Evolutionary conservation across 2,329 filamentous ascomycete genomes (phyloP).

Genomic region (Trichophyton simii): DNA sequence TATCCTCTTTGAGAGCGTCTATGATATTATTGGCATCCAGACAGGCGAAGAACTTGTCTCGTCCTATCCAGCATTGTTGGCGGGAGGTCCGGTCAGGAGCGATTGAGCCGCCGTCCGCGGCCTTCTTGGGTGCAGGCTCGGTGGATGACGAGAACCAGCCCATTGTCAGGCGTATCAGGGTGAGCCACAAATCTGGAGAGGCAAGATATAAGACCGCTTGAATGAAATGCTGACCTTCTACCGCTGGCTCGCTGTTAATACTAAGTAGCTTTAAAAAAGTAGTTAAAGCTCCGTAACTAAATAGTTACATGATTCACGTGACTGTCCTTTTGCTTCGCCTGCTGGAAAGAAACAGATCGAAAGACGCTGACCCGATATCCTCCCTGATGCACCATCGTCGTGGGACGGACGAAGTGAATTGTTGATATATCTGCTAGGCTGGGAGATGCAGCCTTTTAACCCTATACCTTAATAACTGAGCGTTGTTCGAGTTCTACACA

Average conservation of each 20-base stretch:
- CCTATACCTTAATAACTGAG: neutral
- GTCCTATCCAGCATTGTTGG: slow-evolving; percentile 73
- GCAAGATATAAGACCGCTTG: neutral
- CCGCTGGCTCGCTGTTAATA: neutral
- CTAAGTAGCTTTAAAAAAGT: neutral
- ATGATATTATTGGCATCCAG: slow-evolving; percentile 71
- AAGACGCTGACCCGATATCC: neutral
- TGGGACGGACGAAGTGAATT: neutral
- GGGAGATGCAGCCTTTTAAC: neutral
- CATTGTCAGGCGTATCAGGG: slow-evolving; percentile 28
- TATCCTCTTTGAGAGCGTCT: slow-evolving; percentile 53
- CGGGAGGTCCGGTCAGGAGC: slow-evolving; percentile 79
- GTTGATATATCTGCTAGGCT: neutral
- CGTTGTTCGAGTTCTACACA: neutral
- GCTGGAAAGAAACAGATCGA: neutral
- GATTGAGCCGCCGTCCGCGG: slow-evolving; percentile 50
- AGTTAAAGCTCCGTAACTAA: neutral
- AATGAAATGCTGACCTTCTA: neutral
- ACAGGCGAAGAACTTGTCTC: slow-evolving; percentile 79
- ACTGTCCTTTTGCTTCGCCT: neutral
- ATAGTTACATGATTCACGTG: neutral
- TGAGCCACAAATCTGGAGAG: neutral
- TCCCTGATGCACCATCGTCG: neutral
- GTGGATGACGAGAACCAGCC: slow-evolving; percentile 40
- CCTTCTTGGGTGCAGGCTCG: slow-evolving; percentile 30